Percentiles rank a stretch among this genome's conserved stretches.
phyloP scores from a whole-genome alignment of 352 stramenopile genomes.

The Phytopythium delawarense region DNA sequence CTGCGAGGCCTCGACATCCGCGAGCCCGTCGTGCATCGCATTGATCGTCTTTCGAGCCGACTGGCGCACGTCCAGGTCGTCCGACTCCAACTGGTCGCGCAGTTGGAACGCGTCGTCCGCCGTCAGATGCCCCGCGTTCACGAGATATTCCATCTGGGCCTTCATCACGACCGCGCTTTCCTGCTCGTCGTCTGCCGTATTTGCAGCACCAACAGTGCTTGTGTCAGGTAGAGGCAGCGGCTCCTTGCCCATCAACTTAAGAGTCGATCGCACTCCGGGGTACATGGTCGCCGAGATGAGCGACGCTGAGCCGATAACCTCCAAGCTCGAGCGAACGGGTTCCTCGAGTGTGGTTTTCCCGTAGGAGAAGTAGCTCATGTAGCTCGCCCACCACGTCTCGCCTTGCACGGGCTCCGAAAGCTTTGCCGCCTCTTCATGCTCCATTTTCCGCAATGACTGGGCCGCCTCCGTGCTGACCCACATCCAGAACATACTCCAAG shows the following conservation, averaged over 20 bases:
- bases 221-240: constrained; percentile 5
- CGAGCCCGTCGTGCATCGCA: constrained; percentile 52
- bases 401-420: constrained; percentile 32
- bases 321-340: constrained; percentile 9
- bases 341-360: constrained; percentile 8
- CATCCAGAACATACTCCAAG: constrained; percentile 82
- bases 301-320: background rate
- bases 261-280: constrained; percentile 9
- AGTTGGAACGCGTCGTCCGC: constrained; percentile 71
- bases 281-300: constrained; percentile 9
- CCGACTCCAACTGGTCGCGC: constrained; percentile 50
- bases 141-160: constrained; percentile 73
- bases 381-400: constrained; percentile 71
- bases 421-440: constrained; percentile 47
- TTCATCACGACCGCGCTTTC: constrained; percentile 45
- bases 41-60: constrained; percentile 60
- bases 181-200: constrained; percentile 5
- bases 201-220: constrained; percentile 1
- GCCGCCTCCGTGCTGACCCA: constrained; percentile 80
- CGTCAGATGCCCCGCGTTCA: constrained; percentile 58
- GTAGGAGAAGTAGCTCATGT: constrained; percentile 55
- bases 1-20: constrained; percentile 19
- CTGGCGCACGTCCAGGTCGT: constrained; percentile 34
- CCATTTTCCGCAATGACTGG: constrained; percentile 53
- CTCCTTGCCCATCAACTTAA: constrained; percentile 6